phyloP scores from a whole-genome alignment of 2,329 filamentous ascomycete species.

The Pyricularia sp. region DNA sequence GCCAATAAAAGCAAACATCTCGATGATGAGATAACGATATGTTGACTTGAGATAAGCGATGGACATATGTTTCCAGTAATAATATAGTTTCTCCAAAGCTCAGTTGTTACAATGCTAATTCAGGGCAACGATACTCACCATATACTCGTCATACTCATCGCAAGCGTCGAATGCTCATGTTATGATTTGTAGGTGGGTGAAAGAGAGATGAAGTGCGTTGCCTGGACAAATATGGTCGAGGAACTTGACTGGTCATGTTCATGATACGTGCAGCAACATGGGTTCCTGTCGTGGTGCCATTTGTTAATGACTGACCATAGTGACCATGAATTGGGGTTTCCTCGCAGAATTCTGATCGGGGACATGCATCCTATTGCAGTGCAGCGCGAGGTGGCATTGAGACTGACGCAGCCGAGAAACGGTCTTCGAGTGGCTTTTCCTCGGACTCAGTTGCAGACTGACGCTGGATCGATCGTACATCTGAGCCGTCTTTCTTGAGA shows the following conservation, averaged over 20 bases:
- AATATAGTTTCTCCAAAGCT: background rate
- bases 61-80: background rate
- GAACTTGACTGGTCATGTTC: background rate
- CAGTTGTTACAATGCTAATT: conserved; percentile 1
- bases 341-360: background rate
- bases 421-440: conserved; percentile 4
- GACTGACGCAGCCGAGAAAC: background rate
- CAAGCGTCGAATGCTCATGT: background rate
- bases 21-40: background rate
- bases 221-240: background rate
- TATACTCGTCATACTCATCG: background rate
- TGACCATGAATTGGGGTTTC: background rate
- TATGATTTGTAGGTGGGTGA: background rate
- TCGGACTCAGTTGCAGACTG: conserved; percentile 4
- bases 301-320: background rate
- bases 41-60: background rate
- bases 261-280: background rate
- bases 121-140: background rate
- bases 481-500: background rate
- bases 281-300: background rate
- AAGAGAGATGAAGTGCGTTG: background rate
- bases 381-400: background rate
- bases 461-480: conserved; percentile 1
- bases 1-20: background rate
- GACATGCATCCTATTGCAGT: background rate